These are phyloP conservation scores for Exophiala calicioides DNA, from an alignment of 2,329 filamentous ascomycete species.

Conservation along the genomic window DNA sequence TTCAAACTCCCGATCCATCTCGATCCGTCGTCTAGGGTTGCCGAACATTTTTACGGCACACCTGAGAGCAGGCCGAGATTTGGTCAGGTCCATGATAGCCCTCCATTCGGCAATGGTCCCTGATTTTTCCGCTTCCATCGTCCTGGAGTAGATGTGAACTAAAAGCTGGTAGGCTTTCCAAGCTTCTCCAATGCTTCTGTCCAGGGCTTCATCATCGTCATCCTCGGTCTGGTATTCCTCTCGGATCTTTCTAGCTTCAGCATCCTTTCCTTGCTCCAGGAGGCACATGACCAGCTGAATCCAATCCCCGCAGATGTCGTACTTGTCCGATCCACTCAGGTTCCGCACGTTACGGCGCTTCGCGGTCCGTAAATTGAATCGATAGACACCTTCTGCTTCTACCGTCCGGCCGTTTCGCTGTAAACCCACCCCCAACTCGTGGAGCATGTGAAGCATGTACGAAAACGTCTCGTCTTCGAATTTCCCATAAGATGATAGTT, in stretches of 20 bases:
- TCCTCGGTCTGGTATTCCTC: slow-evolving; percentile 11
- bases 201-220: neutral
- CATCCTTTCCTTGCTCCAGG: slow-evolving; percentile 10
- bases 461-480: slow-evolving; percentile 6
- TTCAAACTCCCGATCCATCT: slow-evolving; percentile 6
- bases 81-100: slow-evolving; percentile 2
- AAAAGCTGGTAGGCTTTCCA: neutral
- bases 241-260: slow-evolving; percentile 7
- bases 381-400: slow-evolving; percentile 16
- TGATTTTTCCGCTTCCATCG: slow-evolving; percentile 6
- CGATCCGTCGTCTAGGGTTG: slow-evolving; percentile 6
- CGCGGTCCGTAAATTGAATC: slow-evolving; percentile 5
- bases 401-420: slow-evolving; percentile 10
- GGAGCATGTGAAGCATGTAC: slow-evolving; percentile 9
- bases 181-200: neutral
- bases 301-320: slow-evolving; percentile 2
- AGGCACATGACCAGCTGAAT: slow-evolving; percentile 12
- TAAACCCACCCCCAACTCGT: slow-evolving; percentile 6
- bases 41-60: slow-evolving; percentile 12
- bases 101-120: slow-evolving; percentile 4
- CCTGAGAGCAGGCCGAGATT: neutral
- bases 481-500: slow-evolving; percentile 3
- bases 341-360: slow-evolving; percentile 5
- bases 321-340: neutral
- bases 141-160: slow-evolving; percentile 3